Evolutionary conservation across 2,329 filamentous ascomycete genomes (phyloP).

Genomic region (Drechslerella coelobrocha): DNA sequence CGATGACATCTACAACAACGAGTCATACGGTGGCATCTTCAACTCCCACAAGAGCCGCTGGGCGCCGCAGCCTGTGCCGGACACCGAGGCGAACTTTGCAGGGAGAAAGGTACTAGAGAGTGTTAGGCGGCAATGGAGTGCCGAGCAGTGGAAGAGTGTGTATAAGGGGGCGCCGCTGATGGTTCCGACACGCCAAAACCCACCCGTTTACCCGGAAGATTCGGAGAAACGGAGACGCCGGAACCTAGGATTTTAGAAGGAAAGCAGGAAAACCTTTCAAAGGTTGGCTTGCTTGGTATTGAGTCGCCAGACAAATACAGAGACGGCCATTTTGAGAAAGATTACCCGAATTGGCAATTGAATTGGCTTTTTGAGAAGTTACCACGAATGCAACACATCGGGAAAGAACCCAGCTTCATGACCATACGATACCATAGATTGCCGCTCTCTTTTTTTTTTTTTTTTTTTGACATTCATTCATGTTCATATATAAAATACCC

Average conservation of each 20-base stretch:
- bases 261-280: not conserved
- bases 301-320: too few species aligned
- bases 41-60: conserved; percentile 57
- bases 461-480: too few species aligned
- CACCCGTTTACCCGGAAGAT: conserved; percentile 33
- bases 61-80: conserved; percentile 57
- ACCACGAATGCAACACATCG: not conserved
- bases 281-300: too few species aligned
- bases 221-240: not conserved
- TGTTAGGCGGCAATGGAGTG: conserved; percentile 55
- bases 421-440: not conserved
- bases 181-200: conserved; percentile 28
- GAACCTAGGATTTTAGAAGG: not conserved
- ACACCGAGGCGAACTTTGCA: conserved; percentile 54
- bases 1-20: conserved; percentile 62
- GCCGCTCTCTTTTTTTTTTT: too few species aligned
- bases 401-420: too few species aligned
- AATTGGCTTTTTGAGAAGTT: not conserved
- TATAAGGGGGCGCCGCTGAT: conserved; percentile 38
- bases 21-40: conserved; percentile 64
- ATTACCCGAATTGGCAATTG: not conserved
- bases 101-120: conserved; percentile 55
- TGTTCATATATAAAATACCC: too few species aligned
- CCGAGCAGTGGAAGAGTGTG: conserved; percentile 42
- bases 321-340: not conserved